Evolutionary conservation across 106 monocot species (phyloP), one percentile per base, ranked within the genome.

Genomic region (Dactylorhiza incarnata): DNA sequence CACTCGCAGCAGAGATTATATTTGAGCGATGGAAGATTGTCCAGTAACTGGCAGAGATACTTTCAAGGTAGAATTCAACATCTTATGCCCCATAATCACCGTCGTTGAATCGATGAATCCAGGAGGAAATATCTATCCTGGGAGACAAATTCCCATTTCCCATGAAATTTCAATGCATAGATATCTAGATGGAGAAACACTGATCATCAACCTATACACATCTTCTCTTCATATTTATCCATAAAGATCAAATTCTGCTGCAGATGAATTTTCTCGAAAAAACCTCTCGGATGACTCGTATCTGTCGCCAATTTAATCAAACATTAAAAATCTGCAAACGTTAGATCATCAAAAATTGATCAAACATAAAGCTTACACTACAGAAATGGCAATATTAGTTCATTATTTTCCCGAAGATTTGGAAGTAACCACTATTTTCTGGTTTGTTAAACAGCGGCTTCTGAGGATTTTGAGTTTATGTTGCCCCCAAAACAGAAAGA

Each of bases 191-290:
- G 43, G n/a, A 71, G 1, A 47, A 17, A 17, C 19, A n/a, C n/a
- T 49, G 19, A 17, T 10, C 49, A 49, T 72, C 48, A 72, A 19
- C 72, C 72, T 11, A 48, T 72, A 11, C 9, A 72, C 23, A 72
- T 8, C 5, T 48, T 72, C 49, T 49, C 72, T 49, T 72, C 72
- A 49, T 49, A 72, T 72, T 48, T 72, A 72, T 72, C 72, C 72
- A 72, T 72, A 48, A 9, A 19, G 17, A 72, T 6, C 72, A 48
- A 72, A 47, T 22, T 49, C 22, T 22, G 48, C 19, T 49, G 17
- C 48, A 20, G 19, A 48, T 20, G 49, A 15, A 22, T 49, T 48
- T 22, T 20, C 71, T 22, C 45, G 17, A n/a, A 26, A 68, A 1
- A 26, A 2, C 17, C 68, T 45, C 45, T 44, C 9, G 1, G 72